Conservation (phyloP, 1,139 yeast species). For the Taphrina confusa region DNA sequence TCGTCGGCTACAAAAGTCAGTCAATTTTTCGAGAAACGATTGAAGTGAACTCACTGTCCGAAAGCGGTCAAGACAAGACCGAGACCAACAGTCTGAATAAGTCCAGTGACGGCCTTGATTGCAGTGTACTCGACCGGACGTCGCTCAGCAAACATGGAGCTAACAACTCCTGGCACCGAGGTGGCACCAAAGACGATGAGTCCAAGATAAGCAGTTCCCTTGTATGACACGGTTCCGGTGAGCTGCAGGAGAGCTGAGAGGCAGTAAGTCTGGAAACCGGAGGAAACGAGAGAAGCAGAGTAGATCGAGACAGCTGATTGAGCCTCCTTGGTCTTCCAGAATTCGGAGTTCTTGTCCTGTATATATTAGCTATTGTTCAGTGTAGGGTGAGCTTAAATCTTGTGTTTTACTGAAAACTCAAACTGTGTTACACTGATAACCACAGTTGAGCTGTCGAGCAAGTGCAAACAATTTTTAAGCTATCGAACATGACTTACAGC, state of each 20-base stretch:
- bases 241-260: constrained; percentile 49
- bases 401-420: no score
- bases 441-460: no score
- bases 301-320: constrained; percentile 47
- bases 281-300: constrained; percentile 47
- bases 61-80: constrained; percentile 41
- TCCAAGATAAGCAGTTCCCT: constrained; percentile 51
- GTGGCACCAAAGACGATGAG: constrained; percentile 48
- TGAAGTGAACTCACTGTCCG: constrained; percentile 21
- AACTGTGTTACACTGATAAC: no score
- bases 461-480: background rate
- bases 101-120: constrained; percentile 46
- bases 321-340: constrained; percentile 48
- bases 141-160: constrained; percentile 47
- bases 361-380: no score
- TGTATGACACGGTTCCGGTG: constrained; percentile 48
- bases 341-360: constrained; percentile 44
- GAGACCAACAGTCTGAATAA: constrained; percentile 52
- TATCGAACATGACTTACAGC: constrained; percentile 10
- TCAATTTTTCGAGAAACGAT: background rate
- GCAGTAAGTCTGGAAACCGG: constrained; percentile 51
- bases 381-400: no score
- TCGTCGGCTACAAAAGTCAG: constrained; percentile 20
- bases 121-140: constrained; percentile 47
- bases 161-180: constrained; percentile 48